Evolutionary conservation across 2,329 filamentous ascomycete species (phyloP).

Genomic region (Neonectria faginata): DNA sequence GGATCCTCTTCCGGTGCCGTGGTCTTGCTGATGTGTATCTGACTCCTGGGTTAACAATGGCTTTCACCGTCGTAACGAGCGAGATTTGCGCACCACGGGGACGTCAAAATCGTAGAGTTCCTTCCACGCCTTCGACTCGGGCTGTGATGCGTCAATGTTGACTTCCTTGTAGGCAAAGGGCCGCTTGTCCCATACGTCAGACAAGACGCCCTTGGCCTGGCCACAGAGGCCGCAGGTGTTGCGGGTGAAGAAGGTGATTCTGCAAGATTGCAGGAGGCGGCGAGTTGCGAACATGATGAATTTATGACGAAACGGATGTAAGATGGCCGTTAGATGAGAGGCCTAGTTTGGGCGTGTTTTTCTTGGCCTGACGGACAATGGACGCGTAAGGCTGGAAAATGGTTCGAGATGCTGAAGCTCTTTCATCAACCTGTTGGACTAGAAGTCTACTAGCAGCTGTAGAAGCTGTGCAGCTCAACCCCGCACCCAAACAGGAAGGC

Average conservation of each 20-base stretch:
- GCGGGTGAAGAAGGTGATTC: conserved; percentile 82
- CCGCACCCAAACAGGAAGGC: conserved; percentile 52
- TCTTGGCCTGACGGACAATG: not conserved
- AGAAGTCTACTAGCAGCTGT: no score
- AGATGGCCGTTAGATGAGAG: not conserved
- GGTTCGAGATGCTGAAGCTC: conserved; percentile 27
- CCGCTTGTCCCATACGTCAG: conserved; percentile 72
- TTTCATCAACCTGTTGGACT: no score
- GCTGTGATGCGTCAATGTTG: conserved; percentile 77
- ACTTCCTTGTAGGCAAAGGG: conserved; percentile 78
- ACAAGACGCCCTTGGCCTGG: conserved; percentile 75
- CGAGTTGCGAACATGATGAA: conserved; percentile 63
- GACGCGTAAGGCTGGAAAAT: conserved; percentile 3
- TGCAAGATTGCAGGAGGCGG: conserved; percentile 65
- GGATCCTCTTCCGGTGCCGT: conserved; percentile 63
- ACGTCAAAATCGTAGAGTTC: conserved; percentile 84
- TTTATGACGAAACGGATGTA: not conserved
- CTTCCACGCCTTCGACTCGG: conserved; percentile 73
- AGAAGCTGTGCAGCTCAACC: conserved; percentile 29
- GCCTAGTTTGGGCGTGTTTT: not conserved
- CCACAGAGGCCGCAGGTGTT: conserved; percentile 78
- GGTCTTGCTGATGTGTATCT: conserved; percentile 74
- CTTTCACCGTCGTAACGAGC: not conserved
- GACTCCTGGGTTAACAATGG: conserved; percentile 4
- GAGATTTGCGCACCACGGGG: conserved; percentile 71